Evolutionary conservation across 140 eudicot species (phyloP).

Genomic region (Cichorium intybus): DNA sequence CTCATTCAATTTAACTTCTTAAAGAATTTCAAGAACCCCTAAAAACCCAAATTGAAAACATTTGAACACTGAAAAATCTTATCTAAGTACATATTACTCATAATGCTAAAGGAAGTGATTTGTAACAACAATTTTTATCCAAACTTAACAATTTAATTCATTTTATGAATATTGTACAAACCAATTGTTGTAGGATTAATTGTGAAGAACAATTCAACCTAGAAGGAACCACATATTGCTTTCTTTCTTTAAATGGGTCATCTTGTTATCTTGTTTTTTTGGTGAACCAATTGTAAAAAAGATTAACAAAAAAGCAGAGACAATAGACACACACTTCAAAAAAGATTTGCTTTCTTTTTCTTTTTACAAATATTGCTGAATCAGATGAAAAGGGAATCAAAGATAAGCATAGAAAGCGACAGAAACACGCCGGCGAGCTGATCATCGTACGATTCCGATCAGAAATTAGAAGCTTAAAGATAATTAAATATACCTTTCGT

Average conservation of each 20-base stretch:
- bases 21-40: neutral
- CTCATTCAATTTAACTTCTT: neutral
- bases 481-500: constrained; percentile 51
- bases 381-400: constrained; percentile 18
- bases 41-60: neutral
- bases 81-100: neutral
- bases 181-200: too few species aligned
- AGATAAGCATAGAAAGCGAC: constrained; percentile 29
- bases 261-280: neutral
- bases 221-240: neutral
- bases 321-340: constrained; percentile 27
- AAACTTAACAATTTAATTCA: too few species aligned
- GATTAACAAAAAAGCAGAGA: constrained; percentile 27
- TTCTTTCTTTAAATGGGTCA: neutral
- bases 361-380: constrained; percentile 29
- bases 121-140: too few species aligned
- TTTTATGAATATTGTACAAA: too few species aligned
- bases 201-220: neutral
- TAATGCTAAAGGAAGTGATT: too few species aligned
- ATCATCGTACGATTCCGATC: neutral
- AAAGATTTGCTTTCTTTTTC: constrained; percentile 10
- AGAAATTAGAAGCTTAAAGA: neutral
- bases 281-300: constrained; percentile 16
- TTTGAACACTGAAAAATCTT: neutral
- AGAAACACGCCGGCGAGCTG: neutral